Evolutionary conservation across 1,284 basidiomycete genomes (phyloP).

Genomic region (Leccinum ponderosum): DNA sequence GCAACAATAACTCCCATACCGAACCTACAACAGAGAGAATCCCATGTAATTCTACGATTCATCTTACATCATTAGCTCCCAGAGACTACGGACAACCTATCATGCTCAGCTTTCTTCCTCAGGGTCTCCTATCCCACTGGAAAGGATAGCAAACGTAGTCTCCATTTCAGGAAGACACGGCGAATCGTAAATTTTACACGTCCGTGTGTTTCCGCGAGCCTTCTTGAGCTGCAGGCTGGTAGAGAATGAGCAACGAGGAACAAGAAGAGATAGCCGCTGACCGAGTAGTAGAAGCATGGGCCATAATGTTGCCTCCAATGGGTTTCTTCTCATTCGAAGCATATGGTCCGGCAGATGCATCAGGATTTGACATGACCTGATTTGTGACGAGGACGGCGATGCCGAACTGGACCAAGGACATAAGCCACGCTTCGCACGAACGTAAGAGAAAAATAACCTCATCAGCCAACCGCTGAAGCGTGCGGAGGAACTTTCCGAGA

Average conservation of each 20-base stretch:
- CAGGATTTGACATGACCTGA: slow-evolving; percentile 98
- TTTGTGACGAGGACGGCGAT: slow-evolving; percentile 98
- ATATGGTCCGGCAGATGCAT: slow-evolving; percentile 89
- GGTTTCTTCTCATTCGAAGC: slow-evolving; percentile 95
- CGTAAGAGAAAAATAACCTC: slow-evolving; percentile 59
- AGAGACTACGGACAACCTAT: slow-evolving; percentile 5
- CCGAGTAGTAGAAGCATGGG: slow-evolving; percentile 94
- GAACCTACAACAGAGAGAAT: slow-evolving; percentile 7
- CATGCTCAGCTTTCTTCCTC: slow-evolving; percentile 69
- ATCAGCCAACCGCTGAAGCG: slow-evolving; percentile 91
- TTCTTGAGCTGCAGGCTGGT: slow-evolving; percentile 88
- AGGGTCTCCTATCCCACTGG: slow-evolving; percentile 88
- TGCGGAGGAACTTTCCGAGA: slow-evolving; percentile 95
- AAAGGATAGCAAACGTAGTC: slow-evolving; percentile 91
- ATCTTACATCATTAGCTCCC: slow-evolving; percentile 4
- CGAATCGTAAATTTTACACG: slow-evolving; percentile 97
- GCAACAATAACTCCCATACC: not conserved
- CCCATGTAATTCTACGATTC: slow-evolving; percentile 6
- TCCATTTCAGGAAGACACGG: slow-evolving; percentile 98
- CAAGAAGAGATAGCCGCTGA: slow-evolving; percentile 32
- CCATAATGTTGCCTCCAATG: slow-evolving; percentile 96
- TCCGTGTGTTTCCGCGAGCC: slow-evolving; percentile 88
- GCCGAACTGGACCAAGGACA: slow-evolving; percentile 68
- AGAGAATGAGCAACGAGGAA: slow-evolving; percentile 11
- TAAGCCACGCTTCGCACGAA: slow-evolving; percentile 10